Evolutionary conservation across 257 asterid genomes (phyloP).

Genomic region (Buddleja alternifolia): DNA sequence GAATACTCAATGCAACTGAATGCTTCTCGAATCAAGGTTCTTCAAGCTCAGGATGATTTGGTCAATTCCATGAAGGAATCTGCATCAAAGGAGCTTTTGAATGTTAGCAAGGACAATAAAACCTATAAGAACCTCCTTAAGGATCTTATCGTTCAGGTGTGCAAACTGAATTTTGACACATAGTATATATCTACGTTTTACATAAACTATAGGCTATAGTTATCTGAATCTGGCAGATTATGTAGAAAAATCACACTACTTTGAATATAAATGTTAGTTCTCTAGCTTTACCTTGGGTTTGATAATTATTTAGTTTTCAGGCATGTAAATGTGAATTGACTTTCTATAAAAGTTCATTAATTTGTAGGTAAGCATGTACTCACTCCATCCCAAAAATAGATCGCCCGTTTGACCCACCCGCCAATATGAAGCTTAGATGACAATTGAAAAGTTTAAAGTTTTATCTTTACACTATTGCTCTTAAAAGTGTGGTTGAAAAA

Average conservation of each 20-base stretch:
- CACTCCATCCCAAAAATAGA: too few relatives aligned
- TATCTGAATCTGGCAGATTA: neutral
- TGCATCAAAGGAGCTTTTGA: slow-evolving; percentile 68
- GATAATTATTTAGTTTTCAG: neutral
- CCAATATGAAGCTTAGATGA: too few relatives aligned
- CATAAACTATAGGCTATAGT: neutral
- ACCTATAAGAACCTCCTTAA: slow-evolving; percentile 65
- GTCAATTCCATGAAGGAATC: slow-evolving; percentile 67
- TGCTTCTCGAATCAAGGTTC: slow-evolving; percentile 83
- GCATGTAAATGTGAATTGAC: slow-evolving; percentile 6
- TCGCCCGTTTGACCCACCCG: too few relatives aligned
- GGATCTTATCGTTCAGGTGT: slow-evolving; percentile 88
- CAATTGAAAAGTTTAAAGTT: too few relatives aligned
- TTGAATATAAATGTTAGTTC: slow-evolving; percentile 1
- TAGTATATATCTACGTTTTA: neutral
- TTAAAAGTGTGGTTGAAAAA: too few relatives aligned
- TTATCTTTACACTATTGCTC: too few relatives aligned
- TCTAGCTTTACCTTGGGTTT: neutral
- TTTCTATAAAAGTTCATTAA: neutral
- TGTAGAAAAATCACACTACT: neutral
- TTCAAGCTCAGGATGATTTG: slow-evolving; percentile 86
- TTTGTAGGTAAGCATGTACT: too few relatives aligned
- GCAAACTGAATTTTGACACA: slow-evolving; percentile 8
- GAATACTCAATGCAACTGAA: slow-evolving; percentile 90
- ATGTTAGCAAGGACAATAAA: slow-evolving; percentile 56